A percentile compares a stretch with the other conserved stretches of the same genome.
Evolutionary conservation across 352 stramenopile genomes (phyloP).

Genomic region (Globisporangium recalcitrans): DNA sequence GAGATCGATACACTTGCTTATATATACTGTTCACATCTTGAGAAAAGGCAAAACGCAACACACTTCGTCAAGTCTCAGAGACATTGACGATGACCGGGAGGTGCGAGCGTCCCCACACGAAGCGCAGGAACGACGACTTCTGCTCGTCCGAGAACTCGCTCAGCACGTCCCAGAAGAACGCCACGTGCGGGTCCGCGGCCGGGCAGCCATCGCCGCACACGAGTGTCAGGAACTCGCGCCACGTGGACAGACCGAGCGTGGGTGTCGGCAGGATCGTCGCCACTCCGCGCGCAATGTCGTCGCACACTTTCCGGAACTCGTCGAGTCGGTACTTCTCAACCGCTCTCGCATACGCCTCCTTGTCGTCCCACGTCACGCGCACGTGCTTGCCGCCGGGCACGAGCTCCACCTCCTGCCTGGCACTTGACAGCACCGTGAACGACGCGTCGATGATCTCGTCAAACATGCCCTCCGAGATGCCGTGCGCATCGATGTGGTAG

Average conservation of each 20-base stretch:
- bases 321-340: slow-evolving; percentile 73
- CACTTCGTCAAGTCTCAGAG: slow-evolving; percentile 14
- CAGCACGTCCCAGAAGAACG: slow-evolving; percentile 90
- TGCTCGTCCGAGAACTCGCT: slow-evolving; percentile 84
- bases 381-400: slow-evolving; percentile 71
- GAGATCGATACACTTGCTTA: neutral
- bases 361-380: slow-evolving; percentile 89
- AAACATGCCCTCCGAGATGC: slow-evolving; percentile 84
- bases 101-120: slow-evolving; percentile 85
- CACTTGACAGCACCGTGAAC: slow-evolving; percentile 86
- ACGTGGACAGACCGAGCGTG: slow-evolving; percentile 82
- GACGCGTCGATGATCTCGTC: slow-evolving; percentile 88
- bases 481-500: slow-evolving; percentile 65
- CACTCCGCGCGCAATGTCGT: slow-evolving; percentile 70
- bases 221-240: slow-evolving; percentile 84
- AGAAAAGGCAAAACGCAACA: slow-evolving; percentile 4
- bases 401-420: slow-evolving; percentile 74
- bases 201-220: slow-evolving; percentile 88
- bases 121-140: slow-evolving; percentile 87
- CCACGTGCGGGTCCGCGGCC: slow-evolving; percentile 81
- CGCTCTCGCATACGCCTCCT: slow-evolving; percentile 71
- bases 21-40: neutral
- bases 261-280: slow-evolving; percentile 81
- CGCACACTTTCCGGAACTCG: slow-evolving; percentile 77
- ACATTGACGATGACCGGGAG: slow-evolving; percentile 69